A percentile compares a stretch with the other conserved stretches of the same genome.
Evolutionary conservation across 139 green algal species (phyloP).

Genomic region (Nannochloris sp.): DNA sequence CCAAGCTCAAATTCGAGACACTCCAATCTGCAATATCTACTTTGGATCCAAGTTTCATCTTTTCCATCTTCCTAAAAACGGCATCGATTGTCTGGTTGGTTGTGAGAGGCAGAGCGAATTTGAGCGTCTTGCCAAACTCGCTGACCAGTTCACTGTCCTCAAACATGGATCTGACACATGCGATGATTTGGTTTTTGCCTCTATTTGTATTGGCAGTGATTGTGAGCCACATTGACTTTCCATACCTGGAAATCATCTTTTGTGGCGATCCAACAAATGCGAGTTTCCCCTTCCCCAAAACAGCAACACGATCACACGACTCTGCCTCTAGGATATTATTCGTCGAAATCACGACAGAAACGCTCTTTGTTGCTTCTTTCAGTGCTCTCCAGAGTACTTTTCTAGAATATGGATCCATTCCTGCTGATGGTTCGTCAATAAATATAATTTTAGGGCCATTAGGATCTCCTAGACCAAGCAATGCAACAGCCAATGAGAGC

Average conservation of each 20-base stretch:
- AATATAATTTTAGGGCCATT: conserved; percentile 46
- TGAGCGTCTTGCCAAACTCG: conserved; percentile 49
- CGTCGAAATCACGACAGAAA: conserved; percentile 85
- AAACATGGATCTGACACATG: conserved; percentile 33
- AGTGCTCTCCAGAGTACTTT: conserved; percentile 72
- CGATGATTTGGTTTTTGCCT: conserved; percentile 22
- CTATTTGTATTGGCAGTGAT: conserved; percentile 69
- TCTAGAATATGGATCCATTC: conserved; percentile 52
- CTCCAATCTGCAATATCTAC: conserved; percentile 73
- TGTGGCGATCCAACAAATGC: conserved; percentile 49
- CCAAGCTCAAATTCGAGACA: conserved; percentile 79
- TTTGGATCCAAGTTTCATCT: conserved; percentile 20
- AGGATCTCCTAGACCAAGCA: conserved; percentile 21
- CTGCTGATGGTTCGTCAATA: conserved; percentile 60
- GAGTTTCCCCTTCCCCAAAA: conserved; percentile 58
- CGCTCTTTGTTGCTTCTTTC: conserved; percentile 25
- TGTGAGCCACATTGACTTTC: conserved; percentile 36
- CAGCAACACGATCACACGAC: conserved; percentile 75
- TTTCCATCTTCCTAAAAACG: conserved; percentile 58
- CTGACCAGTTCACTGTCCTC: conserved; percentile 56
- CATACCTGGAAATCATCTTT: conserved; percentile 67
- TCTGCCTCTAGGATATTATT: conserved; percentile 73
- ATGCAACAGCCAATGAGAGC: conserved; percentile 42
- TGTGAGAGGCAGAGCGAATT: conserved; percentile 41
- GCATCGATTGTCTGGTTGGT: conserved; percentile 34